Conservation (phyloP, 2,329 filamentous ascomycete species). For the Fusarium chaquense region DNA sequence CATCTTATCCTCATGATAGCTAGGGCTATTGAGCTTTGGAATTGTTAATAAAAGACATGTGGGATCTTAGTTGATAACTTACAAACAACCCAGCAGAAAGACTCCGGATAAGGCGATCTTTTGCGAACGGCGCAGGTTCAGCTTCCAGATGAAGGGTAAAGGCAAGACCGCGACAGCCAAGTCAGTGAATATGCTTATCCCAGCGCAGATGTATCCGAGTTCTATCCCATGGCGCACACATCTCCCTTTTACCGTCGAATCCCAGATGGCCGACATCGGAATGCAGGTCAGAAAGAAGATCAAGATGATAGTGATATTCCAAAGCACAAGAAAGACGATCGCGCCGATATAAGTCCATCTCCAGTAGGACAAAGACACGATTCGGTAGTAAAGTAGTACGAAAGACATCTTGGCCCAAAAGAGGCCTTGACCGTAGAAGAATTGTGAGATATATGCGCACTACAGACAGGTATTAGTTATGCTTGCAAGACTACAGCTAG, state of each 20-base stretch:
- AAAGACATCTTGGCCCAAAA: constrained; percentile 33
- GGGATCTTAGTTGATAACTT: neutral
- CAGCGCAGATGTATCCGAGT: constrained; percentile 2
- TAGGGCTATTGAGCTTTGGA: constrained; percentile 16
- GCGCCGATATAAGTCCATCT: neutral
- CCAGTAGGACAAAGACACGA: constrained; percentile 25
- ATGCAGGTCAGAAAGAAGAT: constrained; percentile 21
- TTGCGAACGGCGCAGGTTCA: constrained; percentile 23
- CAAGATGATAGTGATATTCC: constrained; percentile 9
- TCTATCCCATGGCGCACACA: constrained; percentile 3
- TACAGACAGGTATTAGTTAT: neutral
- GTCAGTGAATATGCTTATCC: constrained; percentile 35
- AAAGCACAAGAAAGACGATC: constrained; percentile 15
- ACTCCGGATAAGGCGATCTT: constrained; percentile 22
- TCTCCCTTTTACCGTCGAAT: neutral
- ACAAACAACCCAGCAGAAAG: constrained; percentile 36
- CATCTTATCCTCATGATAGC: constrained; percentile 32
- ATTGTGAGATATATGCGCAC: constrained; percentile 24
- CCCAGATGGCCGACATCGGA: constrained; percentile 23
- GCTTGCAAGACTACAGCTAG: accelerated
- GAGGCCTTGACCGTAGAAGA: constrained; percentile 20
- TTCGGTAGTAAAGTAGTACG: constrained; percentile 35
- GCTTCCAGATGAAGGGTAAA: constrained; percentile 26
- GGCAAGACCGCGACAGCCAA: constrained; percentile 28
- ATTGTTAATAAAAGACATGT: accelerated